Base-by-base conservation (phyloP, 495 filamentous ascomycete species). In the Annulohypoxylon bovei region DNA sequence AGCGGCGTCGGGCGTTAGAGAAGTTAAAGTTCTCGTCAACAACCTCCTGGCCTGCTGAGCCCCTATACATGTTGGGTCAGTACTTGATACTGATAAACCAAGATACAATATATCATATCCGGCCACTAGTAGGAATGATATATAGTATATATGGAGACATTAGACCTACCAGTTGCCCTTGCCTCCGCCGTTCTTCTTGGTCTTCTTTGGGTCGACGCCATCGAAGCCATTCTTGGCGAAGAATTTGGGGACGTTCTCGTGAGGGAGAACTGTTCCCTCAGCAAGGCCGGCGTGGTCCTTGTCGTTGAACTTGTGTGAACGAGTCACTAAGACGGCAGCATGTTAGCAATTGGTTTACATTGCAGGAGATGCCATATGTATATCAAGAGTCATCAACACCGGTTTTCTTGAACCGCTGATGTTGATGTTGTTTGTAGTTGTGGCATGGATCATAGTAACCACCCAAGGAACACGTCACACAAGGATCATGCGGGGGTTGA, bases 131-230 rank as follows among this genome's bases (percentile, higher is more conserved):
- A 1, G 14, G 6, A 30, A 37, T 67, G 18, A 55, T 23, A 56
- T 62, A 46, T 40, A 9, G 1, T 9, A 33, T 39, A 28, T 50
- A 28, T 50, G 12, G 3, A 30, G 16, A 55, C 32, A 16, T 33
- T 49, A 44, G 18, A 77, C 89, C 79, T 87, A 97, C 95, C 95
- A 98, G 80, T 97, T 97, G 78, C 90, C 92, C 79, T 93, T 95
- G 42, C 95, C 95, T 54, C 88, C 91, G 55, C 95, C 95, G 67
- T 97, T 92, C 85, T 98, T 98, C 89, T 98, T 98, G 70, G 90
- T 92, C 87, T 95, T 95, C 80, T 92, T 92, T 40, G 95, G 95
- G 75, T 96, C 91, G 70, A 83, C 81, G 75, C 93, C 94, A 72
- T 88, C 83, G 74, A 90, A 91, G 70, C 95, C 95, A 32, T 87